These are phyloP conservation scores for Leccinum angustisporum DNA, from an alignment of 1,284 basidiomycete species.

Conservation along the genomic window DNA sequence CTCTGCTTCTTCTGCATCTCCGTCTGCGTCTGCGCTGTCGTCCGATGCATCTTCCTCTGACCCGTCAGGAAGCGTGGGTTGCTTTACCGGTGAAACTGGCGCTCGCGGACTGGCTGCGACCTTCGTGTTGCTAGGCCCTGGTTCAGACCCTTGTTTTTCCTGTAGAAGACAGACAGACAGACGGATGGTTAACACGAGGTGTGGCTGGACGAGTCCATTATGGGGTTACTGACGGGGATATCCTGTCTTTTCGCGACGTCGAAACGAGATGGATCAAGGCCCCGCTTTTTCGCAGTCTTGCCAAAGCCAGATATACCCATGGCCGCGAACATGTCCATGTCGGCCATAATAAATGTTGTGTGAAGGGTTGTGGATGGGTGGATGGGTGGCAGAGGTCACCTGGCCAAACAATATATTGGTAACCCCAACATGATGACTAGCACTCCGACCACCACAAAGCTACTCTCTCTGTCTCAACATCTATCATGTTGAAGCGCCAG, in stretches of 20 bases:
- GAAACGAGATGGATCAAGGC: slow-evolving; percentile 68
- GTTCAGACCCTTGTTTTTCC: slow-evolving; percentile 13
- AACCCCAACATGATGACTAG: neutral
- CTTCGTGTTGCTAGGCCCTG: slow-evolving; percentile 20
- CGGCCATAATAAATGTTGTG: slow-evolving; percentile 45
- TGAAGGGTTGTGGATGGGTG: neutral
- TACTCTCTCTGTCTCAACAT: slow-evolving; percentile 6
- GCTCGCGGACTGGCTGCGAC: slow-evolving; percentile 7
- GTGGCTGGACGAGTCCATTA: neutral
- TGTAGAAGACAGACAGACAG: slow-evolving; percentile 6
- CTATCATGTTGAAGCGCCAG: slow-evolving; percentile 66
- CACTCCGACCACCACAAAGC: slow-evolving; percentile 23
- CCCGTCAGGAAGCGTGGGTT: slow-evolving; percentile 18
- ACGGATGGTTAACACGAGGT: slow-evolving; percentile 26
- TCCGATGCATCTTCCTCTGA: slow-evolving; percentile 31
- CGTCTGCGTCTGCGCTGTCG: slow-evolving; percentile 29
- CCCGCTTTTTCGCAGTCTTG: slow-evolving; percentile 61
- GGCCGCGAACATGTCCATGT: slow-evolving; percentile 68
- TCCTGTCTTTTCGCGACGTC: slow-evolving; percentile 71
- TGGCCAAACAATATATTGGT: neutral
- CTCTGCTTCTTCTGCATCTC: slow-evolving; percentile 39
- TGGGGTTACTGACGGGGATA: slow-evolving; percentile 27
- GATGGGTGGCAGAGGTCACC: slow-evolving; percentile 22
- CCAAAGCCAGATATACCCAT: slow-evolving; percentile 84
- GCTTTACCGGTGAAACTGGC: slow-evolving; percentile 6